Base-by-base conservation (phyloP, 1,284 basidiomycete species). In the Irpex rosettiformis region DNA sequence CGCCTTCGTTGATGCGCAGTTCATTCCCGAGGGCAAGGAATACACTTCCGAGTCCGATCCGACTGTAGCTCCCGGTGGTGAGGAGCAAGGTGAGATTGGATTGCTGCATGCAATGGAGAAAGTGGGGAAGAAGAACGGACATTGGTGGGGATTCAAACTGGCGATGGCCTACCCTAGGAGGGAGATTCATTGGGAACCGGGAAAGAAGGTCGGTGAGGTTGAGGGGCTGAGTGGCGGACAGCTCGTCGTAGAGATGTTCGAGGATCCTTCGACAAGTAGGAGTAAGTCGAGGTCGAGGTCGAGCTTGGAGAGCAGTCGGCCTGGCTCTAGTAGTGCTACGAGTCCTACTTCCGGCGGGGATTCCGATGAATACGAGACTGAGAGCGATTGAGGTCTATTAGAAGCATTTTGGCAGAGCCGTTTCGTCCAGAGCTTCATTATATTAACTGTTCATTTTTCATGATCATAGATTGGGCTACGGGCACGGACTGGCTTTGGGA, bases 121-220 rank as follows among this genome's bases (percentile, higher is more conserved):
- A 11, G 68, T 61, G 22, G 67, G 68, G 10, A 60, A 63, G 58
- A 62, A 69, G 24, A 64, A 70, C 11, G 75, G 77, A 21, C 72
- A 76, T 48, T 89, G 85, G 79, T 92, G 88, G 85, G 84, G 82
- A 1, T 94, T 94, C 77, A 79, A 76, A 58, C 75, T 94, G 40
- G 82, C 82, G 22, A 77, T 80, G 3, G 79, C 88, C 13, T 94
- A 90, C 65, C 92, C 92, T 3, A 76, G 90, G 55, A 74, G 76
- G 53, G 84, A 86, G 69, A 79, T 93, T 53, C 75, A 74, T 5
- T 90, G 83, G 82, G 65, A 67, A 24, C 55, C 72, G 0, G 72
- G 66, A n/a, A 66, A 67, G 51, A 72, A 66, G 48, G 71, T 93
- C 5, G 75, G 71, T 1, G 79, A 81, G 10, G 74, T 90, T 3